Percentiles rank a stretch among this genome's conserved stretches.
Conservation (phyloP, 352 stramenopile genomes). For the Elongisporangium prolatum region DNA sequence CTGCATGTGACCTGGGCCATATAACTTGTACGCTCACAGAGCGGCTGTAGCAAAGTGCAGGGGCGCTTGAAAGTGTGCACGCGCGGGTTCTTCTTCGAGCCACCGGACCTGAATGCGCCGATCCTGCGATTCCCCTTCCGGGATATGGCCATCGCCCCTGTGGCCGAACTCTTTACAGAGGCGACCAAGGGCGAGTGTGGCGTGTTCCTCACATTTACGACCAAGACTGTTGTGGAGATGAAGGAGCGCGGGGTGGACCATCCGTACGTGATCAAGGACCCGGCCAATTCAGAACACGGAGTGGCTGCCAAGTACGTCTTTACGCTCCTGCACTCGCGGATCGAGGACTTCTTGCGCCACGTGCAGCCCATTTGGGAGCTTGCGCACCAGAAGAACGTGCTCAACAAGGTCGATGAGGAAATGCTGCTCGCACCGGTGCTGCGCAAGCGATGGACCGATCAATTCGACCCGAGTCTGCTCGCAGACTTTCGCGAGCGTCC, state of each 20-base stretch:
- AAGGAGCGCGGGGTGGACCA: slow-evolving; percentile 82
- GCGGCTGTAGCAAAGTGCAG: slow-evolving; percentile 55
- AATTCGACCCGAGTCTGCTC: slow-evolving; percentile 87
- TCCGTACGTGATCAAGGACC: slow-evolving; percentile 69
- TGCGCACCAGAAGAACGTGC: slow-evolving; percentile 51
- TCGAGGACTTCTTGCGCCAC: slow-evolving; percentile 74
- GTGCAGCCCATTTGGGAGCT: slow-evolving; percentile 67
- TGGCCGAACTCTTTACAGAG: slow-evolving; percentile 51
- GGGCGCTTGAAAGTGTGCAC: slow-evolving; percentile 86
- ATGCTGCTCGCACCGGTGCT: slow-evolving; percentile 71
- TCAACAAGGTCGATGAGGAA: slow-evolving; percentile 88
- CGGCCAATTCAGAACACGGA: slow-evolving; percentile 10
- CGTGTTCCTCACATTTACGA: slow-evolving; percentile 70
- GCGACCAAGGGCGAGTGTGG: slow-evolving; percentile 26
- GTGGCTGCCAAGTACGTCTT: slow-evolving; percentile 72
- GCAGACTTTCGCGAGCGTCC: slow-evolving; percentile 89
- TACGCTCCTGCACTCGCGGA: slow-evolving; percentile 74
- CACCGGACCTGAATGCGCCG: slow-evolving; percentile 72
- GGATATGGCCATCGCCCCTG: slow-evolving; percentile 63
- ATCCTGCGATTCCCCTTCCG: slow-evolving; percentile 88
- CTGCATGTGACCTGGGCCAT: slow-evolving; percentile 2
- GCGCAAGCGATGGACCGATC: slow-evolving; percentile 51
- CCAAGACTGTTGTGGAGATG: slow-evolving; percentile 69
- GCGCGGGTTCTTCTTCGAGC: slow-evolving; percentile 90
- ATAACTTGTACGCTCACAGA: slow-evolving; percentile 12